phyloP scores from a whole-genome alignment of 1,139 yeast genomes.

The Candida anutae region DNA sequence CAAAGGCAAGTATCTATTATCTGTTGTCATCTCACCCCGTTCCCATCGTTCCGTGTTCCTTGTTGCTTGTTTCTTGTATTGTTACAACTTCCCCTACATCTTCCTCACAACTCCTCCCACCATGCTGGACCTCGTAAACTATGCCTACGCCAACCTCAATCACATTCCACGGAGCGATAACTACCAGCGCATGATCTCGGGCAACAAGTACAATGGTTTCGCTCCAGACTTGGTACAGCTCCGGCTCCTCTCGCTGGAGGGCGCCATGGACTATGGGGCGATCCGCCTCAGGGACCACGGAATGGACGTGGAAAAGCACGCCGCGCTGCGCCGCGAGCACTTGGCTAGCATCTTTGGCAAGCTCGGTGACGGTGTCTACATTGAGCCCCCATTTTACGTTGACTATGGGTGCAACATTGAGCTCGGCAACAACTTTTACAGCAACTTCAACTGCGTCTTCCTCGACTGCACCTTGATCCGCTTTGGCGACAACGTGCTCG shows the following conservation, averaged over 20 bases:
- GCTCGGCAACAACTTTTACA: conserved; percentile 44
- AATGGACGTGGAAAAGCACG: conserved; percentile 17
- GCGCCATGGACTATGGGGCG: conserved; percentile 28
- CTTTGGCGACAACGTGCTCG: conserved; percentile 53
- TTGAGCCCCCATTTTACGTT: conserved; percentile 48
- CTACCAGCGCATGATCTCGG: conserved; percentile 38
- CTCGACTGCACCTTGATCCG: conserved; percentile 54
- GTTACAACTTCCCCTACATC: background rate
- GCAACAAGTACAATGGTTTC: conserved; percentile 24
- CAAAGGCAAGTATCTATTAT: too few species aligned
- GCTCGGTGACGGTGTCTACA: conserved; percentile 26
- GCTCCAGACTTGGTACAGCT: conserved; percentile 17
- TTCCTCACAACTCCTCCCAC: conserved; percentile 5
- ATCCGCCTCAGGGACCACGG: conserved; percentile 33
- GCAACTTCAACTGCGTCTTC: conserved; percentile 47
- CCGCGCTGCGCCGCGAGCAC: conserved; percentile 27
- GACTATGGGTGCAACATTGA: conserved; percentile 53
- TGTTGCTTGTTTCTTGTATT: too few species aligned
- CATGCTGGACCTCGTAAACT: conserved; percentile 30
- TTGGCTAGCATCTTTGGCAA: conserved; percentile 39
- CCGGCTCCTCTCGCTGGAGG: conserved; percentile 23
- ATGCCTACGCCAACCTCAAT: conserved; percentile 31
- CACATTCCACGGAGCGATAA: conserved; percentile 36
- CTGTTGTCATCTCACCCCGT: too few species aligned
- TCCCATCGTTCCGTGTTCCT: too few species aligned